Base-by-base conservation (phyloP, 2,329 filamentous ascomycete genomes). In the Thermoascus crustaceus region DNA sequence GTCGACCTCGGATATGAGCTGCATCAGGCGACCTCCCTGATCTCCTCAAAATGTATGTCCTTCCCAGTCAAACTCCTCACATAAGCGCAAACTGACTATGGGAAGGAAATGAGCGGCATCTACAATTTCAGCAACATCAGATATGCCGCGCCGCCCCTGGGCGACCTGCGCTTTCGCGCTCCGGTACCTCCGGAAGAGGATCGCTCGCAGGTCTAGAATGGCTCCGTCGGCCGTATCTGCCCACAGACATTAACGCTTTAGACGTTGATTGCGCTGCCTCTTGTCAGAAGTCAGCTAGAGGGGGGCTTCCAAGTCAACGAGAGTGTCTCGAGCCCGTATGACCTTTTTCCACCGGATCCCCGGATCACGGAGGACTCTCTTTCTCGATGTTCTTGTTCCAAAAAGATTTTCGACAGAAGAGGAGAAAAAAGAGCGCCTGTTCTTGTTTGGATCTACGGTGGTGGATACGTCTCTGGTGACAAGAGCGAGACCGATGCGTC, bases 41-140 rank as follows among this genome's bases (percentile, higher is more conserved):
- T 17, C 26, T 17, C 14, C 10, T 29, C 7, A 29, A 18, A 9
- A 17, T 29, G n/a, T 6, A 17, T 29, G n/a, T 17, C 16, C 18
- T 18, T 29, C 13, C 13, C 2, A 29, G 10, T 16, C 7, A 29
- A 5, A 16, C 13, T 9, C 7, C n/a, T 18, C 4, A 18, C 18
- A 8, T 29, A 17, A 18, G 26, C 9, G 3, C 2, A 7, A 14
- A 7, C 26, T 29, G 14, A 29, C 14, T 4, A 5, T 17, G n/a
- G 7, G 14, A 18, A 29, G 26, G 10, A 16, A 29, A 16, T 17
- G 18, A 13, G 18, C 4, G 26, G 26, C n/a, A 61, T 63, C 43
- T 73, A 70, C 52, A 68, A 65, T 40, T 74, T 74, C 53, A 64
- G 57, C 30, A 72, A 74, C 45, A 72, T 75, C 41, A 61, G 70